A percentile compares a stretch with the other conserved stretches of the same genome.
phyloP scores from a whole-genome alignment of 73 alveolate genomes.

The Paramecium caudatum region DNA sequence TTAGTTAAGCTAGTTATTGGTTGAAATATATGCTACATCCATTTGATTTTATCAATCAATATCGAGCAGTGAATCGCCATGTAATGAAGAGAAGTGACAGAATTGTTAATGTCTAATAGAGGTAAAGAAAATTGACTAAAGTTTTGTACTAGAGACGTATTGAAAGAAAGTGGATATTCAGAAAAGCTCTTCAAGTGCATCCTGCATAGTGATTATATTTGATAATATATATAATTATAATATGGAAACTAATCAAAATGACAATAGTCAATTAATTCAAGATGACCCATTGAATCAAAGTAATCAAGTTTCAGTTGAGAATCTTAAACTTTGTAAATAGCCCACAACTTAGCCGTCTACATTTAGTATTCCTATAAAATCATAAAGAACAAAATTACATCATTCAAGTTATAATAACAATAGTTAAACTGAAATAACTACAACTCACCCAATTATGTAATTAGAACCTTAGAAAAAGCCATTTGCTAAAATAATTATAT shows the following conservation, averaged over 20 bases:
- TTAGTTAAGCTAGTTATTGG: constrained; percentile 3
- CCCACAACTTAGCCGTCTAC: too few relatives aligned
- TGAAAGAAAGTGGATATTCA: neutral
- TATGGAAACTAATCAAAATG: neutral
- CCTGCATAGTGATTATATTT: constrained; percentile 24
- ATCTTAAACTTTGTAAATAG: too few relatives aligned
- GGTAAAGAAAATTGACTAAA: neutral
- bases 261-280: too few relatives aligned
- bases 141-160: neutral
- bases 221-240: neutral
- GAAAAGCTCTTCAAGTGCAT: constrained; percentile 43
- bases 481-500: too few relatives aligned
- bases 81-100: constrained; percentile 18
- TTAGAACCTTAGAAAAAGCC: too few relatives aligned
- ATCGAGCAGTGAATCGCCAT: neutral
- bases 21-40: constrained; percentile 58
- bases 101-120: neutral
- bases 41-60: constrained; percentile 13
- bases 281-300: too few relatives aligned
- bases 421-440: too few relatives aligned
- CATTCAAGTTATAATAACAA: too few relatives aligned
- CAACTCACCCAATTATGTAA: too few relatives aligned
- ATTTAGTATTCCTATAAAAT: too few relatives aligned
- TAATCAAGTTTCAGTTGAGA: too few relatives aligned
- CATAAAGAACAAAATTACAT: too few relatives aligned